A percentile compares a stretch with the other conserved stretches of the same genome.
phyloP scores from a whole-genome alignment of 306 rosid species.

The Gastrolobium villosum region DNA sequence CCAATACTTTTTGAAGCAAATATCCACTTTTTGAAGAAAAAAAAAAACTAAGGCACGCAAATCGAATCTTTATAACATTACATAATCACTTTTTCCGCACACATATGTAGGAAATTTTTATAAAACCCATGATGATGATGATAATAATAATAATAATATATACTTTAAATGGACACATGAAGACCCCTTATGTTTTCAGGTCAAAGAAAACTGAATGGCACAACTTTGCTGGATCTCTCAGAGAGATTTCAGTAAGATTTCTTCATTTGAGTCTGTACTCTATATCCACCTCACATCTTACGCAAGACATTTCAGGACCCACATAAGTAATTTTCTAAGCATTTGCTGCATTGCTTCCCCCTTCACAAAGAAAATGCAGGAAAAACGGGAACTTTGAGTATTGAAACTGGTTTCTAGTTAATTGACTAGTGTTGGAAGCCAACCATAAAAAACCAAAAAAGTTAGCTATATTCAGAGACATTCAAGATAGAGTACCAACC shows the following conservation, averaged over 20 bases:
- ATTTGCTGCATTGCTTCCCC: constrained; percentile 27
- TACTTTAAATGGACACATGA: neutral
- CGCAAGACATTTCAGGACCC: constrained; percentile 51
- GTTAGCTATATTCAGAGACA: constrained; percentile 44
- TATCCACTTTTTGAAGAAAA: too few relatives aligned
- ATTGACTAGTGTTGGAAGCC: constrained; percentile 47
- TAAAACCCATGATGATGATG: too few relatives aligned
- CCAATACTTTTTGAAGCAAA: too few relatives aligned
- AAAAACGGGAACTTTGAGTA: constrained; percentile 31
- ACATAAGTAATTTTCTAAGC: constrained; percentile 43
- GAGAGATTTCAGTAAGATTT: constrained; percentile 59
- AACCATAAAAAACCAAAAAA: constrained; percentile 45
- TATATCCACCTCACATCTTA: constrained; percentile 40
- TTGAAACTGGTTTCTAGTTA: constrained; percentile 49
- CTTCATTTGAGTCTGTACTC: constrained; percentile 49
- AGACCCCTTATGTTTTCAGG: constrained; percentile 4
- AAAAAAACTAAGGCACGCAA: too few relatives aligned
- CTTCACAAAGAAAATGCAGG: constrained; percentile 39
- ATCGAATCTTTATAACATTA: too few relatives aligned
- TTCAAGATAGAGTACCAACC: constrained; percentile 63
- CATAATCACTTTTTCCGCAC: too few relatives aligned
- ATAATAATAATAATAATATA: neutral
- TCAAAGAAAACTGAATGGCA: constrained; percentile 39
- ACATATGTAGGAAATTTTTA: too few relatives aligned
- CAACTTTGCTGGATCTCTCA: constrained; percentile 36